Evolutionary conservation across 2,329 filamentous ascomycete species (phyloP), one percentile per base, ranked within the genome.

Genomic region (Penicillium italicum): DNA sequence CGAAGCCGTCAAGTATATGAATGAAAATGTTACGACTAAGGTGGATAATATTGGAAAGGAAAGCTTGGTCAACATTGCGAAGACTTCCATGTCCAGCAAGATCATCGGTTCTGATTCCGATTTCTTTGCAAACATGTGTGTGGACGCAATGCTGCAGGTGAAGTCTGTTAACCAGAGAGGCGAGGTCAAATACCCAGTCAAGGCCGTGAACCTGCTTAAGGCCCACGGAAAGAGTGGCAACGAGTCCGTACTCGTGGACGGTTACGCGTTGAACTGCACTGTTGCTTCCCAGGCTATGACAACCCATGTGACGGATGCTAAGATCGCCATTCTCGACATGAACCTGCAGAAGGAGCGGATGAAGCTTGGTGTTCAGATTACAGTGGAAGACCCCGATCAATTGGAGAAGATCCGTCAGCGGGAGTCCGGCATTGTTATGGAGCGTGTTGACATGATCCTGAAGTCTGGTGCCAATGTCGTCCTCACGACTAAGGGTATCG

Each of bases 1-100:
- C 70, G 94, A 99, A 81, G 94, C 94, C 56, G 88, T 99, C 73
- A 95, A 96, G 79, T 99, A 97, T 79, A 95, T 99, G 88, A 93
- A 91, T 78, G 94, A 99, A 77, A 96, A 97, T 75, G 88, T 99
- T 75, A 93, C 90, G 81, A 90, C 91, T 69, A 96, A 95, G 79
- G 93, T 97, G 55, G 93, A 97, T 70, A 85, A 88, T 58, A 84
- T 99, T 52, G 92, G 91, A 57, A 87, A 90, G 59, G 94, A 97
- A 61, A 94, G 90, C 57, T 84, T 99, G 65, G 76, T 97, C 70
- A 97, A 85, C 78, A 97, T 99, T 72, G 94, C 94, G 60, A 97
- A 93, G 81, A 99, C 94, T 20, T 97, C 92, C 70, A 99, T 99
- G 93, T 97, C 92, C 50, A 96, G 90, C 82, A 99, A 99, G 80